phyloP scores from a whole-genome alignment of 805 yeast genomes.

The Saccharomycopsis babjevae region DNA sequence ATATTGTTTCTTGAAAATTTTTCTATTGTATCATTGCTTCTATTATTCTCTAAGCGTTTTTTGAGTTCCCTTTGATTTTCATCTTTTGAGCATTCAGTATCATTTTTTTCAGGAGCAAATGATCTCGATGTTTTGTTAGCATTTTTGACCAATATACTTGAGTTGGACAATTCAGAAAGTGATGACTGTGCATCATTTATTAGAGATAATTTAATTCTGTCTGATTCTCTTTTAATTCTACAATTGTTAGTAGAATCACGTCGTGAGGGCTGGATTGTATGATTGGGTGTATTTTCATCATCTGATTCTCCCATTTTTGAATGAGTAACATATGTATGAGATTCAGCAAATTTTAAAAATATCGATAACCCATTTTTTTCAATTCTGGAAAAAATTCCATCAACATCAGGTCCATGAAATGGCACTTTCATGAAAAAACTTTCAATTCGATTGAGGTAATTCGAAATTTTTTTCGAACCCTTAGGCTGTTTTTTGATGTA shows the following conservation, averaged over 20 bases:
- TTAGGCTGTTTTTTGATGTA: background rate
- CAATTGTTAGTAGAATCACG: background rate
- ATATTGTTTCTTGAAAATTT: too few species aligned
- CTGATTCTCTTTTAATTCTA: background rate
- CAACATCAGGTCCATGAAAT: background rate
- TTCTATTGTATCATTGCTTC: too few species aligned
- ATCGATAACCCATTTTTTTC: constrained; percentile 2
- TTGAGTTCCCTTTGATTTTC: too few species aligned
- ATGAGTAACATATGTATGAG: background rate
- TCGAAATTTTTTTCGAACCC: background rate
- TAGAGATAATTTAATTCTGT: background rate
- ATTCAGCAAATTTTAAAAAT: background rate
- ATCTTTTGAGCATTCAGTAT: too few species aligned
- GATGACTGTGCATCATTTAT: background rate
- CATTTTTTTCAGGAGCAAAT: background rate
- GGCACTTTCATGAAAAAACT: background rate
- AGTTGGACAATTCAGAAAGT: background rate
- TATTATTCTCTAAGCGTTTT: too few species aligned
- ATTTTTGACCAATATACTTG: background rate
- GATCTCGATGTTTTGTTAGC: background rate
- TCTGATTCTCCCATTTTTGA: background rate
- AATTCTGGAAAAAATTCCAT: background rate
- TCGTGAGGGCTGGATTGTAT: background rate
- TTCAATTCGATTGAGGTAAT: background rate
- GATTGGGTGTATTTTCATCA: background rate